Evolutionary conservation across 176 grass and related monocot genomes (phyloP), one percentile per base, ranked within the genome.

Genomic region (Oryza nivara): DNA sequence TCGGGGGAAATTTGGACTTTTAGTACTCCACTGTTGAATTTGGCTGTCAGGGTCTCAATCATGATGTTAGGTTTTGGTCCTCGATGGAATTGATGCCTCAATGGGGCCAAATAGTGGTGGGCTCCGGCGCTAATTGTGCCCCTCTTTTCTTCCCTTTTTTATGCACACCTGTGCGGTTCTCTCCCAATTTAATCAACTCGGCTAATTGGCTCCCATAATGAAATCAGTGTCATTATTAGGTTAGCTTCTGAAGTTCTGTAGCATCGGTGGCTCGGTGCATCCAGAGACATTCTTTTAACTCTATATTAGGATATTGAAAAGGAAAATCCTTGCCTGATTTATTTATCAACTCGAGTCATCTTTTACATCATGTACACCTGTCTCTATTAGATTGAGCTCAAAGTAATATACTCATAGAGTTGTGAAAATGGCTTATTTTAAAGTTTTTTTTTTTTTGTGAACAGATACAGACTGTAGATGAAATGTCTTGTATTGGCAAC

Each of bases 81-180:
- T 47, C 52, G 30, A 79, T 43, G 80, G 80, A 83, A 83, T 75
- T 75, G 84, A 79, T 90, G 74, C 80, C 86, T 20, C 49, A 71
- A 88, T 66, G 73, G 74, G 38, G n/a, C 64, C 69, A 86, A 68
- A 19, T 56, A 67, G 80, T 87, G 84, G 89, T 90, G 80, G 84
- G 84, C 80, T 80, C 89, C 64, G 48, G 74, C 64, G n/a, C 61
- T 79, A 75, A 75, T 83, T 69, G 61, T 80, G 79, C 30, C 28
- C 30, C 7, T 75, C 63, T 48, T 83, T 87, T 67, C 28, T 49
- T 74, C 48, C 52, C 83, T 86, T 5, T 5, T 86, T 68, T 79
- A 22, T 64, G 68, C 83, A 67, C 68, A 68, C 45, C 61, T 60
- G 36, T 56, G 69, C 13, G 36, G 43, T 35, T 56, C 25, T 70